phyloP scores from a whole-genome alignment of 441 rosid genomes.

The Populus hybrid region DNA sequence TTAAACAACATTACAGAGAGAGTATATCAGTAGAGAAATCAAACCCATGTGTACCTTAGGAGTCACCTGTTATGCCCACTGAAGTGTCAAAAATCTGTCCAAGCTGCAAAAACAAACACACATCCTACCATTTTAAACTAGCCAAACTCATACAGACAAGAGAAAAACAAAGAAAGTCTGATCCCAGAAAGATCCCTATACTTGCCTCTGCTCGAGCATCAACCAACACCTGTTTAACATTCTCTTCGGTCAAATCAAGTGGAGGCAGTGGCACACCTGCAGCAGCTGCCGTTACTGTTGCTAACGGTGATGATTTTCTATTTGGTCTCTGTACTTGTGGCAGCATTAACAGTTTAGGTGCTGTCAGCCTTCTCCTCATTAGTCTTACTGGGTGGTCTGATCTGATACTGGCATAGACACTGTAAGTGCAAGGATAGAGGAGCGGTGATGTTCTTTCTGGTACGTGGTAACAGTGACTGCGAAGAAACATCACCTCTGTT shows the following conservation, averaged over 20 bases:
- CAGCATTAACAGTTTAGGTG: constrained; percentile 7
- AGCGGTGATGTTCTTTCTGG: constrained; percentile 4
- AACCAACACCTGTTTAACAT: constrained; percentile 52
- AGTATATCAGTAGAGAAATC: neutral
- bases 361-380: neutral
- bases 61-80: constrained; percentile 83
- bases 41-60: constrained; percentile 6
- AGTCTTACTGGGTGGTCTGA: neutral
- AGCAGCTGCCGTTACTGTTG: constrained; percentile 30
- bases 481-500: constrained; percentile 1
- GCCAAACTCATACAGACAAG: neutral
- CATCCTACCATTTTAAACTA: neutral
- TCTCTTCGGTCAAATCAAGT: constrained; percentile 86
- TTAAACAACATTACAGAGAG: neutral
- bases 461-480: constrained; percentile 2
- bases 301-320: constrained; percentile 10
- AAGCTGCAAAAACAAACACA: constrained; percentile 39
- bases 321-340: neutral
- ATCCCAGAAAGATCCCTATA: neutral
- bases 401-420: neutral
- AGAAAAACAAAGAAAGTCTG: neutral
- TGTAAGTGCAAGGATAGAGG: neutral
- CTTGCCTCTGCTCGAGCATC: constrained; percentile 80
- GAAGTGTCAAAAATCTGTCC: constrained; percentile 68
- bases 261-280: constrained; percentile 55